Base-by-base conservation (phyloP, 176 grass and related monocot genomes). In the Triticum timopheevii region DNA sequence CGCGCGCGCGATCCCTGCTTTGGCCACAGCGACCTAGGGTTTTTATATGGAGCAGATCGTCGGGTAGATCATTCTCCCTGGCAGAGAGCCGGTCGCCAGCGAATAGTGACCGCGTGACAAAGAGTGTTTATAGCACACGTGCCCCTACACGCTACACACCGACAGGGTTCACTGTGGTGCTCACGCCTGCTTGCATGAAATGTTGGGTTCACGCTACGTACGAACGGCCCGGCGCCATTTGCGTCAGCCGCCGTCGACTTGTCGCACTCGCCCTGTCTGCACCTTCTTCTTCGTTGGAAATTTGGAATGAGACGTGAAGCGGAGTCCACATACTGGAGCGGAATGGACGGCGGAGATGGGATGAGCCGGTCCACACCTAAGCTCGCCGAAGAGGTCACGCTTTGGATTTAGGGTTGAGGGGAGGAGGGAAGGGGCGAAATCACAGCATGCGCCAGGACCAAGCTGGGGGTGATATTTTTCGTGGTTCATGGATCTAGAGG, bases 21-120 rank as follows among this genome's bases (percentile, higher is more conserved):
- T 65, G 13, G 75, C 84, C 89, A 80, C 68, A 27, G 4, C 71
- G 47, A 68, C 15, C 30, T 36, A 22, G 56, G 31, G 66, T 71
- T 68, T 49, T 22, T 22, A 63, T 58, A 76, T 73, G 44, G 19
- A 73, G 62, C 71, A 82, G 30, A 62, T 36, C 52, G 40, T 68
- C 22, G 7, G 20, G n/a, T 88, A 47, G 47, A 83, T 87, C 49
- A 84, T 84, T 91, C 80, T 91, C 81, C 56, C 76, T 84, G 69
- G 85, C 61, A 81, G 69, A 84, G 83, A 76, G 67, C 61, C 31
- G 69, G 81, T 84, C 81, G 17, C 69, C n/a, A 24, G 49, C 66
- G 68, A 42, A 10, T 44, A 77, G 72, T 83, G 59, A 36, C 80
- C 58, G 66, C 58, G 31, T 67, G 66, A 65, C 28, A 79, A 44